Base-by-base conservation (phyloP, 164 flowering plant species). In the Dillenia suffruticosa region DNA sequence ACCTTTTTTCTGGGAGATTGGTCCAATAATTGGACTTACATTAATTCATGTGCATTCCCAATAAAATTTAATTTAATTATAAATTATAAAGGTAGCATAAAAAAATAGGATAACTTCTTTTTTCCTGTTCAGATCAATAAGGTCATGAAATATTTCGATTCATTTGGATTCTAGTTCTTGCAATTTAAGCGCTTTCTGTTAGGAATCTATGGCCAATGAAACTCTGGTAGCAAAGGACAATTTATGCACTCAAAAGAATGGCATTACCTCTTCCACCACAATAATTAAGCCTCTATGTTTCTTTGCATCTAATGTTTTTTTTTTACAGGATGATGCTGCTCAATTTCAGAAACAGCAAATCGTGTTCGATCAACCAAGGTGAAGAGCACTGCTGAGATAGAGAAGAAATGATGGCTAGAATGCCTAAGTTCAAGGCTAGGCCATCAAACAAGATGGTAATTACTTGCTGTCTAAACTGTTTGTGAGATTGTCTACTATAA, bases 401-500 rank as follows among this genome's bases (percentile, higher is more conserved):
- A 95, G 76, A 88, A 74, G 97, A 95, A 72, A 82, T 86, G 94
- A 79, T 95, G 92, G 94, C 97, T 45, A 88, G 85, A 60, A 82
- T 92, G 32, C 99, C 97, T 1, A 95, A 90, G 68, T 95, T 95
- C 56, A 95, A 87, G 72, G 99, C 99, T 43, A 75, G 94, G 2
- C 97, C 96, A 13, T 9, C 92, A 58, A 95, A 95, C 77, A 91
- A 88, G 70, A 95, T 88, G 96, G 98, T 75, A 12, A 44, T 46
- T 46, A 14, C 54, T 51, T 19, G 17, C 10, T 51, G 9, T 3
- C 17, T 9, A 51, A 14, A 13, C 9, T 17, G 22, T 52, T 52
- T 26, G 22, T 19, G 55, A 15, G 17, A 14, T 52, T 52, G 24
- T 15, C 22, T 52, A 13, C 14, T 43, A 43, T 10, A 26, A 14